Evolutionary conservation across 352 stramenopile species (phyloP), one percentile per base, ranked within the genome.

Genomic region (Blastocystis sp.): DNA sequence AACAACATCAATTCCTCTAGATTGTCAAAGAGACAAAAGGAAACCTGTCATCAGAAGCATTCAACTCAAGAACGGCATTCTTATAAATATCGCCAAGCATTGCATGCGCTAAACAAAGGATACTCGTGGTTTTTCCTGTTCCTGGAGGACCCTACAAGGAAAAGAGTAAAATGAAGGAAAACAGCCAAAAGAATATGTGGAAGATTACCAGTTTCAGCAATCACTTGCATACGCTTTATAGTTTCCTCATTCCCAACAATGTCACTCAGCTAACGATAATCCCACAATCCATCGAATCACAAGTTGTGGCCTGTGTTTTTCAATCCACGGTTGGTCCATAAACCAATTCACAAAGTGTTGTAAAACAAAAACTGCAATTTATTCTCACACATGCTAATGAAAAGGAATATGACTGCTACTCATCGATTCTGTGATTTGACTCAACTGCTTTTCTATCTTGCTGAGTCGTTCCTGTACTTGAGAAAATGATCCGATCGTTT

Each of bases 211-310:
- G 97, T 94, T 56, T 95, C 91, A 18, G 95, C 95, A 93, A 99
- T 98, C 1, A 96, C 95, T 66, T 94, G 93, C 5, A 99, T 93
- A 85, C 95, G 94, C 66, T 95, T 91, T 43, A 99, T 93, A 5
- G 96, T 98, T 90, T 99, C 96, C 91, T 95, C 93, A 92, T 99
- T 99, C 30, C 96, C 97, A n/a, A 99, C 96, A 41, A 99, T 95
- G 90, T 99, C 95, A 54, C 91, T 70, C 73, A 97, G 91, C 91
- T 94, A 92, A 91, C 20, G 69, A 8, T 76, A 9, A 66, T 37
- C 24, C 50, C 16, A 16, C n/a, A 53, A n/a, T 37, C 3, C 24
- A 24, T 20, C 79, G 64, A 1, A 3, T 13, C 50, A 97, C 91
- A 34, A 78, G 91, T 68, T 92, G 93, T 37, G 97, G 97, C 47